phyloP scores from a whole-genome alignment of 805 yeast genomes.

The Yamadazyma tumulicola region DNA sequence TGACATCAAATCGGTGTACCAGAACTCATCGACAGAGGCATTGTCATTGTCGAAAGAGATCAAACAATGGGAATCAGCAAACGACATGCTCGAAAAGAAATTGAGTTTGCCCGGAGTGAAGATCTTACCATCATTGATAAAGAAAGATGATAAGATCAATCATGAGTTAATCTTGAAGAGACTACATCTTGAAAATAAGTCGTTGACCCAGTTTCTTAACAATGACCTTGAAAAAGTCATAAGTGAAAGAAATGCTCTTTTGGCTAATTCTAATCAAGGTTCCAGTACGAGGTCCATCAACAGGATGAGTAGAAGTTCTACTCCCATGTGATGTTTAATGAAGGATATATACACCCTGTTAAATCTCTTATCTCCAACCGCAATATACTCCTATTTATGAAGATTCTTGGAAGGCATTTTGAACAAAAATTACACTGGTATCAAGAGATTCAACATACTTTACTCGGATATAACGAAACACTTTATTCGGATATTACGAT shows the following conservation, averaged over 20 bases:
- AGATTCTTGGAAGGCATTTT: too few relatives aligned
- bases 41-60: constrained; percentile 24
- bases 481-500: too few relatives aligned
- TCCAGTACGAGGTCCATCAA: constrained; percentile 30
- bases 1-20: constrained; percentile 26
- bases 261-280: constrained; percentile 27
- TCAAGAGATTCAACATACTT: too few relatives aligned
- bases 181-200: constrained; percentile 25
- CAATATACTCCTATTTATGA: not conserved
- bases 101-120: constrained; percentile 33
- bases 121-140: constrained; percentile 30
- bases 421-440: too few relatives aligned
- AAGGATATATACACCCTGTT: not conserved
- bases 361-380: not conserved
- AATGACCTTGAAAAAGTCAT: constrained; percentile 32
- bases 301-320: constrained; percentile 37
- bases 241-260: constrained; percentile 28
- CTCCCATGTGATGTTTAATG: constrained; percentile 22
- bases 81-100: constrained; percentile 17
- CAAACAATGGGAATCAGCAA: constrained; percentile 16
- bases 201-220: constrained; percentile 24
- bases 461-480: too few relatives aligned
- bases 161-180: constrained; percentile 24
- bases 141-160: constrained; percentile 28
- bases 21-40: constrained; percentile 31